phyloP scores from a whole-genome alignment of 768 basidiomycete species.

The Tulasnella sp. region DNA sequence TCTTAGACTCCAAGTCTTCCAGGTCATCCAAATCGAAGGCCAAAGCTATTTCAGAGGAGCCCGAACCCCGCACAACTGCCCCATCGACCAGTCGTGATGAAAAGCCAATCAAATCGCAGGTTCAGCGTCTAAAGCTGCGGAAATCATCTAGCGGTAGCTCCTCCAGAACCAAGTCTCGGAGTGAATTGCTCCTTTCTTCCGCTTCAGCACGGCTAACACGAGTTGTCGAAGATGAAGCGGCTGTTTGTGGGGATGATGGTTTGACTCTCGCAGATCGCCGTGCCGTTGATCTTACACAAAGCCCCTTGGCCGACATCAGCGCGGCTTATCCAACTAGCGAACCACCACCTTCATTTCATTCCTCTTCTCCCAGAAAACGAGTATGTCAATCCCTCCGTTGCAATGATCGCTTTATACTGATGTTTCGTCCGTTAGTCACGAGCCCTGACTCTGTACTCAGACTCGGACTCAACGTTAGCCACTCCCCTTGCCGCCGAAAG shows the following conservation, averaged over 20 bases:
- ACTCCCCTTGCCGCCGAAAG: background rate
- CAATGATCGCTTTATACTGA: background rate
- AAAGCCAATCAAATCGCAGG: background rate
- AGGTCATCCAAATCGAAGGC: background rate
- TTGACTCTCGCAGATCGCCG: constrained; percentile 9
- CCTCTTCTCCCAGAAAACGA: background rate
- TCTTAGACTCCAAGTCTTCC: constrained; percentile 7
- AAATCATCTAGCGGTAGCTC: too few species aligned
- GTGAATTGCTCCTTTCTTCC: too few species aligned
- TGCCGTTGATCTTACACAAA: constrained; percentile 6
- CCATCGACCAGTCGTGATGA: background rate
- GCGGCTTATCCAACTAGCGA: constrained; percentile 1
- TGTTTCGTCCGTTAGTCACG: background rate
- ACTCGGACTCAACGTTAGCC: constrained; percentile 2
- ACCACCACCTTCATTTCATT: background rate
- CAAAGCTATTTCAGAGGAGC: background rate
- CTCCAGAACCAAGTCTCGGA: too few species aligned
- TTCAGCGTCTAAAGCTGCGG: background rate
- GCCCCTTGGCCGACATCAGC: constrained; percentile 9
- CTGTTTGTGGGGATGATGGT: constrained; percentile 4
- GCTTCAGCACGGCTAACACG: too few species aligned
- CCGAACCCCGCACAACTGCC: background rate
- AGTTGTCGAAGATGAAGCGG: background rate
- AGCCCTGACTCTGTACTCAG: background rate
- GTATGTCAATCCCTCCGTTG: background rate